A percentile compares a stretch with the other conserved stretches of the same genome.
phyloP scores from a whole-genome alignment of 768 basidiomycete genomes.

The Mycena leptocephala region DNA sequence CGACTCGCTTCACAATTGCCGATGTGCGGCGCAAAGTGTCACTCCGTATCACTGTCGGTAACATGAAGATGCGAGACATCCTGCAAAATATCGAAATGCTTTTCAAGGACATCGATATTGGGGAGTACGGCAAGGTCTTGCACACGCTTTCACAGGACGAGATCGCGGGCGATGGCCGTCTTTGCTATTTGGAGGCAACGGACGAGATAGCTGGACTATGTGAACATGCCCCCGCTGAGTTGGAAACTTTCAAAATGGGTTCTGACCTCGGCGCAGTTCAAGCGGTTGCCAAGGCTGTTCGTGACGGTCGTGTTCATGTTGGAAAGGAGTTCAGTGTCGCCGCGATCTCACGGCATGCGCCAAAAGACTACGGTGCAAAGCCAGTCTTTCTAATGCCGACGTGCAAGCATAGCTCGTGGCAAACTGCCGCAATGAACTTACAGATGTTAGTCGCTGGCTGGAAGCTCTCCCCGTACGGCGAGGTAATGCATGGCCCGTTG shows the following conservation, averaged over 20 bases:
- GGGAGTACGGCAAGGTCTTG: slow-evolving; percentile 29
- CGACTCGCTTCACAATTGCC: slow-evolving; percentile 36
- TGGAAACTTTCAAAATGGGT: not conserved
- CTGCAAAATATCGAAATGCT: slow-evolving; percentile 4
- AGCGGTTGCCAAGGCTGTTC: not conserved
- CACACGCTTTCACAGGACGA: slow-evolving; percentile 47
- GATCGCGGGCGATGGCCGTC: slow-evolving; percentile 39
- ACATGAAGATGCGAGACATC: not conserved
- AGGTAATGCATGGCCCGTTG: not conserved
- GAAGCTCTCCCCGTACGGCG: not conserved
- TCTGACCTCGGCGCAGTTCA: not conserved
- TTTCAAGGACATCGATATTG: slow-evolving; percentile 1
- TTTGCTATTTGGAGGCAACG: slow-evolving; percentile 41
- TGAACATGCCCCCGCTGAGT: not conserved
- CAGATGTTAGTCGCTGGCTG: not conserved
- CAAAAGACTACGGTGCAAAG: not conserved
- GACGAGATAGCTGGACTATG: slow-evolving; percentile 7
- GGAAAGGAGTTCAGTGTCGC: not conserved
- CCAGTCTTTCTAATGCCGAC: not conserved
- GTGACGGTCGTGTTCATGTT: not conserved
- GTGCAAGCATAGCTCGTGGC: not conserved
- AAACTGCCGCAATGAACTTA: not conserved
- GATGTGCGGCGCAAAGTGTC: slow-evolving; percentile 26
- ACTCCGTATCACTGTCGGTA: slow-evolving; percentile 32
- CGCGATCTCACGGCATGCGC: not conserved